phyloP scores from a whole-genome alignment of 1,139 yeast species.

The Yamadazyma triangularis region DNA sequence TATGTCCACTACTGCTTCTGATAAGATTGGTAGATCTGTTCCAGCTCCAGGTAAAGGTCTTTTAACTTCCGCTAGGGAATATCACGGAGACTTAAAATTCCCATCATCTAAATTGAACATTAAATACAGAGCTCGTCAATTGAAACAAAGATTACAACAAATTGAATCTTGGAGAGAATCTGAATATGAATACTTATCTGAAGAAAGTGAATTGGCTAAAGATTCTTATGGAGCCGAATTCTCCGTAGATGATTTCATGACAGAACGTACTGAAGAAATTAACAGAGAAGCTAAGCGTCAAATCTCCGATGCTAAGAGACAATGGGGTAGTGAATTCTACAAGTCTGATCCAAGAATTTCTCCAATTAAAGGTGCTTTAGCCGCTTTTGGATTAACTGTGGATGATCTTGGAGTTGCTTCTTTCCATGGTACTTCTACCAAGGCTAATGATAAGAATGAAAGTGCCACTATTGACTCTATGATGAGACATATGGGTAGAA shows the following conservation, averaged over 20 bases:
- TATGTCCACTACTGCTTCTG: constrained; percentile 93
- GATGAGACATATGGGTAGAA: constrained; percentile 94
- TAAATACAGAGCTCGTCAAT: constrained; percentile 92
- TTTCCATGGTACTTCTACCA: constrained; percentile 99
- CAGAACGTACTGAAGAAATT: constrained; percentile 86
- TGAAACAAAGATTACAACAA: constrained; percentile 72
- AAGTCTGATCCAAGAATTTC: constrained; percentile 90
- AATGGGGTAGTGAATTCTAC: constrained; percentile 96
- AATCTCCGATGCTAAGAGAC: constrained; percentile 81
- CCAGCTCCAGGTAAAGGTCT: constrained; percentile 99
- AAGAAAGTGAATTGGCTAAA: constrained; percentile 53
- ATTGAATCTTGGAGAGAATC: constrained; percentile 80
- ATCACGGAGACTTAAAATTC: constrained; percentile 77
- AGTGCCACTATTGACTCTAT: constrained; percentile 83
- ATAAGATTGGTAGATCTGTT: constrained; percentile 96
- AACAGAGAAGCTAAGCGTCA: constrained; percentile 82
- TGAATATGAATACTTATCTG: constrained; percentile 56
- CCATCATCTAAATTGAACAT: constrained; percentile 80
- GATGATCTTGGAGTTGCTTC: constrained; percentile 97
- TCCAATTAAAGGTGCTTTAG: constrained; percentile 95
- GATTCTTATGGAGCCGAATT: constrained; percentile 62
- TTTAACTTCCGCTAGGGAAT: constrained; percentile 95
- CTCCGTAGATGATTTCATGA: constrained; percentile 51
- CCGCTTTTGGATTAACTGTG: constrained; percentile 84
- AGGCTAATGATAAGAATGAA: constrained; percentile 98